Conservation (phyloP, 2,329 filamentous ascomycete genomes). For the Fusarium neocosmosporiellum region DNA sequence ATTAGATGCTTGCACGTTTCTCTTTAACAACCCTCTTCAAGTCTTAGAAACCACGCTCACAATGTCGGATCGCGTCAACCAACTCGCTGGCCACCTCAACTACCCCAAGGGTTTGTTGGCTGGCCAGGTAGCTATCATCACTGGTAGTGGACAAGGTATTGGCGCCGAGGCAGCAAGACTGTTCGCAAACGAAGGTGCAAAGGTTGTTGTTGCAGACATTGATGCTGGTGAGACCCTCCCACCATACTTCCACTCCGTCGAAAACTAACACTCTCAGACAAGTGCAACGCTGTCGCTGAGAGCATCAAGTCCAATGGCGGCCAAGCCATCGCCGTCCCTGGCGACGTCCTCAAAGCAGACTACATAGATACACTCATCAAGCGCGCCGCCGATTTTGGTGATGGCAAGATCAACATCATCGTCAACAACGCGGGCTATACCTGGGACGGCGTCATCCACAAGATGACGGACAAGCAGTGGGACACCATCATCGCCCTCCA, state of each 20-base stretch:
- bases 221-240: constrained; percentile 67
- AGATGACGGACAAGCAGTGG: constrained; percentile 93
- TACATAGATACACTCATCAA: constrained; percentile 80
- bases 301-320: constrained; percentile 75
- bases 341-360: constrained; percentile 78
- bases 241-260: rapidly evolving
- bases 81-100: constrained; percentile 83
- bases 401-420: constrained; percentile 89
- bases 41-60: constrained; percentile 43
- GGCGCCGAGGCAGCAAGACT: constrained; percentile 84
- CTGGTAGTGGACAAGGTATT: constrained; percentile 87
- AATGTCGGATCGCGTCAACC: constrained; percentile 69
- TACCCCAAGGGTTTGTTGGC: constrained; percentile 82
- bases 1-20: neutral
- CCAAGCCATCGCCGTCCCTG: constrained; percentile 77
- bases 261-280: constrained; percentile 59
- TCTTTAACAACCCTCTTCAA: neutral
- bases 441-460: constrained; percentile 93
- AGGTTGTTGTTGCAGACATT: constrained; percentile 86
- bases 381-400: constrained; percentile 81
- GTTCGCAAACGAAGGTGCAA: constrained; percentile 89
- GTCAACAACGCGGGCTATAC: constrained; percentile 95
- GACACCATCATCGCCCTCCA: constrained; percentile 87
- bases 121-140: constrained; percentile 88
- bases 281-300: constrained; percentile 75